Conservation (phyloP, 345 rosid genomes). For the Hibiscus trionum region DNA sequence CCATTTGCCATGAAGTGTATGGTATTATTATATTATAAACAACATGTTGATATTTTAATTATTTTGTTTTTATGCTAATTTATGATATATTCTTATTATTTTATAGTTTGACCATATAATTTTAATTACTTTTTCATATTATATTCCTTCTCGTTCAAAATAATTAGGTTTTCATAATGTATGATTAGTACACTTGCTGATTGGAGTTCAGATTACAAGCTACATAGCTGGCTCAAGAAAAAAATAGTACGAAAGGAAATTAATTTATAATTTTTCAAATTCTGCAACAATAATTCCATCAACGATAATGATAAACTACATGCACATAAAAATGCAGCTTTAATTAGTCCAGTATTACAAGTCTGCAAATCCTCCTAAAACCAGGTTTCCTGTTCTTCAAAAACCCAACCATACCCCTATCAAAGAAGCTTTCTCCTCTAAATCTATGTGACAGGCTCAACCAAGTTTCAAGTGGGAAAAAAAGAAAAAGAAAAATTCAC, state of each 20-base stretch:
- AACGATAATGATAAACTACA: not conserved
- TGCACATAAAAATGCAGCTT: not conserved
- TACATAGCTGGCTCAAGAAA: not conserved
- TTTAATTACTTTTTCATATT: not conserved
- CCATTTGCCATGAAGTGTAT: not conserved
- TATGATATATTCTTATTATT: not conserved
- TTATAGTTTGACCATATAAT: not conserved
- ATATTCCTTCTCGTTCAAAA: not conserved
- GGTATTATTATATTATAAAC: too few species aligned
- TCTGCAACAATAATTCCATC: constrained; percentile 6
- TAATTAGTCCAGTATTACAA: not conserved
- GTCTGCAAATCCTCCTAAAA: constrained; percentile 4
- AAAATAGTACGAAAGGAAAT: not conserved
- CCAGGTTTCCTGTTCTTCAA: constrained; percentile 1
- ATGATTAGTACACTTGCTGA: too few species aligned
- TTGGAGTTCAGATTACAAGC: not conserved
- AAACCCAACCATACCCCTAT: not conserved
- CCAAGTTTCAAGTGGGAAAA: not conserved
- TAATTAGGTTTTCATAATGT: not conserved
- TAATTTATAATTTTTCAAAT: not conserved
- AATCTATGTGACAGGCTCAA: not conserved
- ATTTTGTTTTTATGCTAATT: not conserved
- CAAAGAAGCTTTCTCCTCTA: not conserved
- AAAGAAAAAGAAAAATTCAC: not conserved
- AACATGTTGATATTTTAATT: not conserved